Conservation (phyloP, 2,329 filamentous ascomycete species). For the Neofusicoccum sp. region DNA sequence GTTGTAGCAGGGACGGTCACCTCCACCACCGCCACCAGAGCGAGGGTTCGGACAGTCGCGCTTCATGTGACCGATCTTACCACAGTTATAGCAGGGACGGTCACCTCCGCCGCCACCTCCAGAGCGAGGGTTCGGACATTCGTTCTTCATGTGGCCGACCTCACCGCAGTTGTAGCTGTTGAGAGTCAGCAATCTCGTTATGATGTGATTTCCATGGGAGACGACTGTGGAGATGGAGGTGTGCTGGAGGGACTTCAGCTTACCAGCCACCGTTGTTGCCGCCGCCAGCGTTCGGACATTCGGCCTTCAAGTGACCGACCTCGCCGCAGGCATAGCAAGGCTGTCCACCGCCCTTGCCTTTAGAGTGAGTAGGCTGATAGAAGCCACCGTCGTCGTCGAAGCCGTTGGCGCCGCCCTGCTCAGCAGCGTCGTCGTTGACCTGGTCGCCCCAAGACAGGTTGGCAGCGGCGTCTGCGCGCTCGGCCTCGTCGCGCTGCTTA, state of each 20-base stretch:
- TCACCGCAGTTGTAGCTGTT: slow-evolving; percentile 28
- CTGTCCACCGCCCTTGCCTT: slow-evolving; percentile 19
- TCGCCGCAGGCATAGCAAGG: slow-evolving; percentile 30
- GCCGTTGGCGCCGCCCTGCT: slow-evolving; percentile 10
- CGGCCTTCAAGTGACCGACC: slow-evolving; percentile 31
- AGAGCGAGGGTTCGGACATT: slow-evolving; percentile 30
- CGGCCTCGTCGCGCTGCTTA: slow-evolving; percentile 20
- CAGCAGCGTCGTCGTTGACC: slow-evolving; percentile 18
- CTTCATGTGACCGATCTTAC: slow-evolving; percentile 33
- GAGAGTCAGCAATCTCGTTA: too few species aligned
- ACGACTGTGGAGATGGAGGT: too few species aligned
- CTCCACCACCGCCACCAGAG: slow-evolving; percentile 24
- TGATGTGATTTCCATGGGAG: too few species aligned
- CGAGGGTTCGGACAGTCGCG: slow-evolving; percentile 31
- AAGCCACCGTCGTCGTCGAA: slow-evolving; percentile 25
- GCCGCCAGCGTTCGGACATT: slow-evolving; percentile 29
- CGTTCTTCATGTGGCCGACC: slow-evolving; percentile 31
- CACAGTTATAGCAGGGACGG: slow-evolving; percentile 29
- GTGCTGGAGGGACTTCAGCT: background rate
- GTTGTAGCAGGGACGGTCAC: slow-evolving; percentile 19
- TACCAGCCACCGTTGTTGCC: slow-evolving; percentile 18
- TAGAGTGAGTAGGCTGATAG: background rate
- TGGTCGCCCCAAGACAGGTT: slow-evolving; percentile 20
- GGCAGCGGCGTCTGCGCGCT: slow-evolving; percentile 25
- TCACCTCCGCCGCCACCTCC: slow-evolving; percentile 25